These are phyloP conservation scores for Aureobasidium zeae DNA, from an alignment of 2,329 filamentous ascomycete species.

Conservation along the genomic window DNA sequence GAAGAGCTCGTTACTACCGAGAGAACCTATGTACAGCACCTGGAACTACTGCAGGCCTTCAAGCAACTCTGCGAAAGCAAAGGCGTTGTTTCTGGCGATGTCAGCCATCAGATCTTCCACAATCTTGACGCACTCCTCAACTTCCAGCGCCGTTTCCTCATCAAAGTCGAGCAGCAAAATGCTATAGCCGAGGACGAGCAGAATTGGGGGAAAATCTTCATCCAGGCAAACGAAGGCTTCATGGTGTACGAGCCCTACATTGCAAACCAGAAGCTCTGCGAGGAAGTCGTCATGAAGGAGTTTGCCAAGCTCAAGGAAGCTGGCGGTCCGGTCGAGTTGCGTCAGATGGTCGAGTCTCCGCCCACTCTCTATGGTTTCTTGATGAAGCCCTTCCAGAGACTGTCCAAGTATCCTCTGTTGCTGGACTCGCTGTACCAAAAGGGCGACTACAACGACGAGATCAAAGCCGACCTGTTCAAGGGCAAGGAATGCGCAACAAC, in stretches of 20 bases:
- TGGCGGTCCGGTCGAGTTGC: slow-evolving; percentile 48
- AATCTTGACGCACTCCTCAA: slow-evolving; percentile 93
- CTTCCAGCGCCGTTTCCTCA: slow-evolving; percentile 89
- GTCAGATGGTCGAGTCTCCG: slow-evolving; percentile 73
- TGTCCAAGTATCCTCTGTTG: slow-evolving; percentile 89
- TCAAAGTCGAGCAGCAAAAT: slow-evolving; percentile 92
- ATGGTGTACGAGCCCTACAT: slow-evolving; percentile 95
- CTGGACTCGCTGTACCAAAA: slow-evolving; percentile 84
- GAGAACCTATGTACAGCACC: slow-evolving; percentile 92
- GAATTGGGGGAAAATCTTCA: slow-evolving; percentile 91
- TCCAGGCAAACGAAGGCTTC: slow-evolving; percentile 75
- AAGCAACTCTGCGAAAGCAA: slow-evolving; percentile 85
- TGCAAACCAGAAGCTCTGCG: slow-evolving; percentile 87
- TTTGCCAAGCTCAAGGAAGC: slow-evolving; percentile 79
- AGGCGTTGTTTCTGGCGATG: slow-evolving; percentile 78
- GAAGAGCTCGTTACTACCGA: slow-evolving; percentile 90
- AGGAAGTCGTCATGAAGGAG: slow-evolving; percentile 69
- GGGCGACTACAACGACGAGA: slow-evolving; percentile 59
- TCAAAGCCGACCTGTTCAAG: slow-evolving; percentile 60
- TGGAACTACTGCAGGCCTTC: slow-evolving; percentile 86
- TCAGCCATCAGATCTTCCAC: slow-evolving; percentile 88
- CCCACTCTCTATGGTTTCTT: slow-evolving; percentile 86
- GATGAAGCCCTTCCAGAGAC: slow-evolving; percentile 89
- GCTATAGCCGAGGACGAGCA: slow-evolving; percentile 66
- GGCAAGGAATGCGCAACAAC: slow-evolving; percentile 77